These are phyloP conservation scores for Triangularia setosa DNA, from an alignment of 2,329 filamentous ascomycete species.

Conservation along the genomic window DNA sequence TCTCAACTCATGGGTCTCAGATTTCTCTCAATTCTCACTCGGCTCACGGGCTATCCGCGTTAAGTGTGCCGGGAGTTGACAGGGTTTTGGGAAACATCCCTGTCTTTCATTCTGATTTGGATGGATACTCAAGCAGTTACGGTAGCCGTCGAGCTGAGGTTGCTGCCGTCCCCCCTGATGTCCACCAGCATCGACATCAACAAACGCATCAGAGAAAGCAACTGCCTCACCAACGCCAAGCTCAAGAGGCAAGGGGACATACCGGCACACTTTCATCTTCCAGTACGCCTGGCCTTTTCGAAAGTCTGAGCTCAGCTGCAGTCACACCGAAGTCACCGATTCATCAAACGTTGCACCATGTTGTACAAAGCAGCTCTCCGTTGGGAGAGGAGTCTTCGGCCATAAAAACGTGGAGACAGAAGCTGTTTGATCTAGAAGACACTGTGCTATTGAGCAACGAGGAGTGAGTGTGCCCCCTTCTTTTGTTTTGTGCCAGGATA, in stretches of 20 bases:
- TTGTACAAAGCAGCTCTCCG: slow-evolving; percentile 15
- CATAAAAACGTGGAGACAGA: slow-evolving; percentile 65
- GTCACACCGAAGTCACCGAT: neutral
- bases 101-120: neutral
- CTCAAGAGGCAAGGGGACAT: neutral
- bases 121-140: neutral
- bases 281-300: neutral
- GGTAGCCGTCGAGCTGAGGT: neutral
- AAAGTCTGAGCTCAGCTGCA: neutral
- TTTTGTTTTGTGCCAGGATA: neutral
- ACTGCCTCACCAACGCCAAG: slow-evolving; percentile 1
- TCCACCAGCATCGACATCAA: neutral
- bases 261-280: neutral
- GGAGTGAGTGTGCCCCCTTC: slow-evolving; percentile 50
- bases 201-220: neutral
- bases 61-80: neutral
- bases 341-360: neutral
- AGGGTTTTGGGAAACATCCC: neutral
- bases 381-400: slow-evolving; percentile 61
- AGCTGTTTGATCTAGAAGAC: slow-evolving; percentile 71
- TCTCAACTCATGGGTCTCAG: neutral
- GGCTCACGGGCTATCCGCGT: neutral
- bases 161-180: neutral
- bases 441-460: slow-evolving; percentile 69
- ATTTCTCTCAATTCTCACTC: neutral